Conservation (phyloP, 176 grass and related monocot species). For the Tillandsia fasciculata region DNA sequence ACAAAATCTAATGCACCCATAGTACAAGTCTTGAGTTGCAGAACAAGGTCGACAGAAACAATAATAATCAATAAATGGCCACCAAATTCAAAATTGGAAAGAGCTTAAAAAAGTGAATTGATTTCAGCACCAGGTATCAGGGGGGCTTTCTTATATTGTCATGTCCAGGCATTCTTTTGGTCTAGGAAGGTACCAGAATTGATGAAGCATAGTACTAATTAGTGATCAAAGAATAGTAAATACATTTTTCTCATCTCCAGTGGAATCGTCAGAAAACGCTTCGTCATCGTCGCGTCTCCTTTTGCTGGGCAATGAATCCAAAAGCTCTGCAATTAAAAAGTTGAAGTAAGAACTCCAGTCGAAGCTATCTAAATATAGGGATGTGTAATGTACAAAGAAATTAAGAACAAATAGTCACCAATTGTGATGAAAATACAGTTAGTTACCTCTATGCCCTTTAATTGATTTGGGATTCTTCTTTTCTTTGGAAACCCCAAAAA, state of each 20-base stretch:
- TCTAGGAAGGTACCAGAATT: background rate
- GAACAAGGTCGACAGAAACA: background rate
- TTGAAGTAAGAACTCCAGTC: background rate
- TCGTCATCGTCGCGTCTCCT: conserved; percentile 58
- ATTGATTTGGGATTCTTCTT: conserved; percentile 76
- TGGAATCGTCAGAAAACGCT: conserved; percentile 43
- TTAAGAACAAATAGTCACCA: background rate
- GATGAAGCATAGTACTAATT: background rate
- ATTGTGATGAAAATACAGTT: background rate
- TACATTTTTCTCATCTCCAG: conserved; percentile 38
- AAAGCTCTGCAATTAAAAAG: conserved; percentile 37
- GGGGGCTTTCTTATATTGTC: background rate
- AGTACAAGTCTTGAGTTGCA: background rate
- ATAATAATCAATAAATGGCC: background rate
- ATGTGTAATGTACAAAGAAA: background rate
- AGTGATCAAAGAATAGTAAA: conserved; percentile 4
- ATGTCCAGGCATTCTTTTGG: background rate
- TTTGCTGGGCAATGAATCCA: conserved; percentile 84
- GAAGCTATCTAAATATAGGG: background rate
- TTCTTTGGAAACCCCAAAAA: conserved; percentile 86
- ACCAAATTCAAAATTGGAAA: background rate
- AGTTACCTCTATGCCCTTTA: conserved; percentile 84
- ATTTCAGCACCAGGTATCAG: background rate
- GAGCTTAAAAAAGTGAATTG: background rate
- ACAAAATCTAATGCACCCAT: background rate